Percentiles rank a stretch among this genome's conserved stretches.
These are phyloP conservation scores for Pseudogymnoascus sp. DNA, from an alignment of 2,329 filamentous ascomycete genomes.

Conservation along the genomic window DNA sequence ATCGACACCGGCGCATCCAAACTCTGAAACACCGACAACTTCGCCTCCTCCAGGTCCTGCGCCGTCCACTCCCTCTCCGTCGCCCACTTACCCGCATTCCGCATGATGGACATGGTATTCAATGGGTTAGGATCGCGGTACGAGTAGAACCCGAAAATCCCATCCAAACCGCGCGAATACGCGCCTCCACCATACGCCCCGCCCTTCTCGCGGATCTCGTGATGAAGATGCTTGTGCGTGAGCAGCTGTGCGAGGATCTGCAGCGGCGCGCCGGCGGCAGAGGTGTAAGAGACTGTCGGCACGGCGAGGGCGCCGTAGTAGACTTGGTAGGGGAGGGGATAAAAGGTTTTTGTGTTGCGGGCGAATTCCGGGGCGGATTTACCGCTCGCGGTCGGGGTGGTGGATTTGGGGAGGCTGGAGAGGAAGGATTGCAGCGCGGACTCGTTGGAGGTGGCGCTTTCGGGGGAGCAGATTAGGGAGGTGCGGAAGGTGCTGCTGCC, in stretches of 20 bases:
- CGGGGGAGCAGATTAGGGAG: constrained; percentile 77
- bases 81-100: constrained; percentile 75
- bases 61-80: constrained; percentile 73
- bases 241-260: constrained; percentile 86
- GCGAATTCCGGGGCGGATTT: constrained; percentile 30
- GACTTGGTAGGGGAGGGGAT: constrained; percentile 92
- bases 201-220: constrained; percentile 95
- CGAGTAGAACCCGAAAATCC: constrained; percentile 88
- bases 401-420: constrained; percentile 44
- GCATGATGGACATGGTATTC: constrained; percentile 81
- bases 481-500: constrained; percentile 63
- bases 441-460: constrained; percentile 65
- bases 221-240: constrained; percentile 93
- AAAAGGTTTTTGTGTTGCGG: constrained; percentile 69
- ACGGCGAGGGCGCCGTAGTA: constrained; percentile 84
- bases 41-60: constrained; percentile 88
- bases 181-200: constrained; percentile 93
- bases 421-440: constrained; percentile 66
- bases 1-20: constrained; percentile 85
- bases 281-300: constrained; percentile 76
- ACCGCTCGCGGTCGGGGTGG: constrained; percentile 32
- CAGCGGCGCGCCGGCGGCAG: constrained; percentile 67
- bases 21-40: constrained; percentile 86
- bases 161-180: constrained; percentile 70
- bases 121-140: constrained; percentile 94